A percentile compares a stretch with the other conserved stretches of the same genome.
These are phyloP conservation scores for Pseudotulostoma volvatum DNA, from an alignment of 495 filamentous ascomycete genomes.

Conservation along the genomic window DNA sequence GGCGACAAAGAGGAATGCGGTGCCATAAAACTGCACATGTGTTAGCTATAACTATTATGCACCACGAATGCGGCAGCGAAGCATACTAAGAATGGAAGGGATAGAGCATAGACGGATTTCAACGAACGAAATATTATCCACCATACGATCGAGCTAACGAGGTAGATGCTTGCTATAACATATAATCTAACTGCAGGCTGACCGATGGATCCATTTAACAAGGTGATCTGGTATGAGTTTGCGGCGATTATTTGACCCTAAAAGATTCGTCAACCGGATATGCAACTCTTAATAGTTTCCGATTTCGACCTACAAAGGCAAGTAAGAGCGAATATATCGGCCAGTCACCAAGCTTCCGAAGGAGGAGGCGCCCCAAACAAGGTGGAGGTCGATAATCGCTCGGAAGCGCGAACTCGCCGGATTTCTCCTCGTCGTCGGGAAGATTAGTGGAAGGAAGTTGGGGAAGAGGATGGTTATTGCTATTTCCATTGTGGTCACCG, in stretches of 20 bases:
- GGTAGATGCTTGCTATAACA: slow-evolving; percentile 44
- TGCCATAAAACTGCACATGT: slow-evolving; percentile 31
- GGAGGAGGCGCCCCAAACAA: slow-evolving; percentile 27
- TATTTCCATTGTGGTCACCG: background rate
- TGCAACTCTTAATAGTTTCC: background rate
- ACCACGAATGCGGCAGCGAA: background rate
- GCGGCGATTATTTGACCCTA: slow-evolving; percentile 47
- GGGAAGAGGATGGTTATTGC: background rate
- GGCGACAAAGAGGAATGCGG: slow-evolving; percentile 28
- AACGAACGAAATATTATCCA: slow-evolving; percentile 42
- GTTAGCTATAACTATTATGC: background rate
- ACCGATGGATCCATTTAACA: slow-evolving; percentile 42
- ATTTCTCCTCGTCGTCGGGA: background rate
- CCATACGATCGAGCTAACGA: slow-evolving; percentile 43
- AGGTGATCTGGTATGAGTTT: slow-evolving; percentile 53
- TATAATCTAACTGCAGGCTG: slow-evolving; percentile 47
- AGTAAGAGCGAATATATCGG: slow-evolving; percentile 49
- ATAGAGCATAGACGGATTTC: slow-evolving; percentile 40
- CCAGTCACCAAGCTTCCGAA: slow-evolving; percentile 34
- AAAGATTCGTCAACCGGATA: slow-evolving; percentile 1
- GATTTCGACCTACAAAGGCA: slow-evolving; percentile 25
- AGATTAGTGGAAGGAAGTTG: background rate
- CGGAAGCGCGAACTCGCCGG: slow-evolving; percentile 31
- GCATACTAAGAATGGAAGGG: slow-evolving; percentile 34
- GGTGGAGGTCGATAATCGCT: slow-evolving; percentile 36